Evolutionary conservation across 1,284 basidiomycete genomes (phyloP).

Genomic region (Ceratobasidium sp.): DNA sequence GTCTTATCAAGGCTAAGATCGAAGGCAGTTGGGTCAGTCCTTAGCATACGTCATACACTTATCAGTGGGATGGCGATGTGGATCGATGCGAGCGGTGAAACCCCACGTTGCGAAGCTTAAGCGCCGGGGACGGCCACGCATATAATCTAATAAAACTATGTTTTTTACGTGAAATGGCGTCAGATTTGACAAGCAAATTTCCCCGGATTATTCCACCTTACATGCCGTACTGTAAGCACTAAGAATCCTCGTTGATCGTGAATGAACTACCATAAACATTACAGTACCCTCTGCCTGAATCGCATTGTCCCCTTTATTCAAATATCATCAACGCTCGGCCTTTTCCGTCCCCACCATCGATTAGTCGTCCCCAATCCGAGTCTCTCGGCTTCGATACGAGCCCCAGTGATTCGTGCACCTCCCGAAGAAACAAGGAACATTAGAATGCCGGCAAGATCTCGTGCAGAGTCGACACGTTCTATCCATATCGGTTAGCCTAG

Average conservation of each 20-base stretch:
- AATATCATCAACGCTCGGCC: neutral
- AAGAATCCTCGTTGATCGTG: too few relatives aligned
- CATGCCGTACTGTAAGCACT: too few relatives aligned
- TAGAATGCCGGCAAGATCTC: slow-evolving; percentile 79
- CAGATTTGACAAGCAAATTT: too few relatives aligned
- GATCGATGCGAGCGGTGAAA: neutral
- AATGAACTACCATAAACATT: too few relatives aligned
- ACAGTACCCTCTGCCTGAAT: neutral
- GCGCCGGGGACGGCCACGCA: neutral
- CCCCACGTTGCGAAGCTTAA: neutral
- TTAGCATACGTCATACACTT: too few relatives aligned
- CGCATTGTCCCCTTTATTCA: neutral
- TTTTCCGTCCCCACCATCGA: slow-evolving; percentile 29
- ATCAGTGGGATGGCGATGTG: neutral
- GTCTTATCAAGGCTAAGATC: neutral
- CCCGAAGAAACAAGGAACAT: slow-evolving; percentile 79
- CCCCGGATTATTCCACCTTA: too few relatives aligned
- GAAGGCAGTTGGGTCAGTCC: too few relatives aligned
- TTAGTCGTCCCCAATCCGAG: slow-evolving; percentile 1
- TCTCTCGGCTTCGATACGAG: slow-evolving; percentile 59
- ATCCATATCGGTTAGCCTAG: slow-evolving; percentile 19
- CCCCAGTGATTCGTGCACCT: slow-evolving; percentile 76
- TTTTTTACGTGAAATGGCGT: neutral
- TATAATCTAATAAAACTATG: too few relatives aligned
- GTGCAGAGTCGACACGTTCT: slow-evolving; percentile 74